Evolutionary conservation across 805 yeast species (phyloP).

Genomic region (Zygoascus flipseniorum): DNA sequence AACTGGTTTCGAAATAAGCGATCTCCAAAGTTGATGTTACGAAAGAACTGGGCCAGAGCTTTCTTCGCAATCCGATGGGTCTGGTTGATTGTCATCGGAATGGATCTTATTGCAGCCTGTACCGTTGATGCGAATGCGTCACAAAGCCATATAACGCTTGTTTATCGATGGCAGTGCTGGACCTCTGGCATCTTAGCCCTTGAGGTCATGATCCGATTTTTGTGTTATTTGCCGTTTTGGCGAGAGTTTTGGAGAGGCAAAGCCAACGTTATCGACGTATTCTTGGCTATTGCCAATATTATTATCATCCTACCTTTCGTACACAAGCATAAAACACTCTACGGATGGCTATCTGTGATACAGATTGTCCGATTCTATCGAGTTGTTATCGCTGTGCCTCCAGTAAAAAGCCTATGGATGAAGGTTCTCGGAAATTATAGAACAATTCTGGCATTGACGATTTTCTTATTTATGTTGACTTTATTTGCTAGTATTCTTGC

Average conservation of each 20-base stretch:
- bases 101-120: slow-evolving; percentile 45
- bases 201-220: slow-evolving; percentile 24
- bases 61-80: slow-evolving; percentile 28
- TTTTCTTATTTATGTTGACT: slow-evolving; percentile 61
- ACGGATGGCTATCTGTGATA: slow-evolving; percentile 74
- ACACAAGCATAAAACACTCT: slow-evolving; percentile 42
- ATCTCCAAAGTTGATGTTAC: slow-evolving; percentile 11
- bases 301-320: slow-evolving; percentile 49
- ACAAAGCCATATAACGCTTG: slow-evolving; percentile 1
- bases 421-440: slow-evolving; percentile 58
- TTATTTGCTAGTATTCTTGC: slow-evolving; percentile 59
- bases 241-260: slow-evolving; percentile 20
- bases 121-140: slow-evolving; percentile 26
- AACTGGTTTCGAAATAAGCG: not conserved
- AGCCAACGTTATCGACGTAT: slow-evolving; percentile 22
- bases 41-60: slow-evolving; percentile 24
- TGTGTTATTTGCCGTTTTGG: slow-evolving; percentile 24
- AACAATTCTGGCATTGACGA: slow-evolving; percentile 60
- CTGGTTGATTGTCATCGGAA: slow-evolving; percentile 29
- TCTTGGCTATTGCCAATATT: slow-evolving; percentile 51
- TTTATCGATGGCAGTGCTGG: slow-evolving; percentile 16
- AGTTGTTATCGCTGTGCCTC: slow-evolving; percentile 46
- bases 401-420: slow-evolving; percentile 61
- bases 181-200: slow-evolving; percentile 12
- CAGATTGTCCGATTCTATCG: slow-evolving; percentile 74